Conservation (phyloP, 306 rosid genomes). For the Gillenia trifoliata region DNA sequence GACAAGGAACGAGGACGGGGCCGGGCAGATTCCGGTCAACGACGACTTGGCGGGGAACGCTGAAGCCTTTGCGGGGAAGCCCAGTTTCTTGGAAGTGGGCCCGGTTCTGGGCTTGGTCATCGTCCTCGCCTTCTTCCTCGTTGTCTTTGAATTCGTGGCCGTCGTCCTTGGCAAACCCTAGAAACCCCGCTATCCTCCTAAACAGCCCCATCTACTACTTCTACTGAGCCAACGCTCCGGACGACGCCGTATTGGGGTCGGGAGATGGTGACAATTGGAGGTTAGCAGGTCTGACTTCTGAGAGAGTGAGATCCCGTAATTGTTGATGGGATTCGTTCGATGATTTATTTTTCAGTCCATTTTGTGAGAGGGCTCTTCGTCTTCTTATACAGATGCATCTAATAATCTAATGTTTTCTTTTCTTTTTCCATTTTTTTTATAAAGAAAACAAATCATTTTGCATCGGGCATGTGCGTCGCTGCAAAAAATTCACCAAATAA, state of each 20-base stretch:
- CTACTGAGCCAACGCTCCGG: not conserved
- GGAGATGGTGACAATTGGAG: not conserved
- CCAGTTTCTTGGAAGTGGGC: constrained; percentile 43
- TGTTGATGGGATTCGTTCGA: not conserved
- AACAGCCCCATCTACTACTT: constrained; percentile 44
- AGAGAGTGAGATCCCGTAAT: not conserved
- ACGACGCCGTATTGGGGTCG: not conserved
- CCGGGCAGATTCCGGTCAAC: constrained; percentile 54
- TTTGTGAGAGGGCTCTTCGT: too few species aligned
- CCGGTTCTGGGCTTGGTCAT: constrained; percentile 33
- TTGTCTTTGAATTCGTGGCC: constrained; percentile 42
- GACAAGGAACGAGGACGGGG: constrained; percentile 56
- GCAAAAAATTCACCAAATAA: too few species aligned
- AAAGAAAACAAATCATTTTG: too few species aligned
- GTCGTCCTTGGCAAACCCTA: constrained; percentile 65
- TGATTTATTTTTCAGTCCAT: not conserved
- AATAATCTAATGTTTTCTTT: too few species aligned
- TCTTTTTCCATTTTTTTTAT: too few species aligned
- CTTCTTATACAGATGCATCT: too few species aligned
- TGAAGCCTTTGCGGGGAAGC: constrained; percentile 61
- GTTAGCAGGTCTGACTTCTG: not conserved
- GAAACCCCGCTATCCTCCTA: constrained; percentile 40
- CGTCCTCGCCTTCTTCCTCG: constrained; percentile 22
- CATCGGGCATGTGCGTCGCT: too few species aligned
- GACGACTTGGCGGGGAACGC: constrained; percentile 64